phyloP scores from a whole-genome alignment of 345 rosid genomes.

The Rhodamnia rubescens region DNA sequence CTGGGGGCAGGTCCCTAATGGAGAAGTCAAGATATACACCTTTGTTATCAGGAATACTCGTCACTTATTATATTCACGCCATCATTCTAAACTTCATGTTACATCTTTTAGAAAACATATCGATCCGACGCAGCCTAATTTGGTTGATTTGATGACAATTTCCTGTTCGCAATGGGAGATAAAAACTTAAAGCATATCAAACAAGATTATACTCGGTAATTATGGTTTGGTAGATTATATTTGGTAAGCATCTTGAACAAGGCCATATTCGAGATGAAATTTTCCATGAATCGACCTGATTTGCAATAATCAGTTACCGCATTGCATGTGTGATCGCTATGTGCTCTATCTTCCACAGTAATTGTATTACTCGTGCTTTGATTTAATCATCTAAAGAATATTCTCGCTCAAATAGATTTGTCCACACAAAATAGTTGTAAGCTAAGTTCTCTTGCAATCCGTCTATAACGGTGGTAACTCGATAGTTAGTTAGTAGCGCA shows the following conservation, averaged over 20 bases:
- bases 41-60: not conserved
- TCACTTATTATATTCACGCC: not conserved
- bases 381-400: not conserved
- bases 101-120: not conserved
- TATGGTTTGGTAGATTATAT: not conserved
- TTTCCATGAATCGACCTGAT: not conserved
- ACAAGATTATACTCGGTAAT: not conserved
- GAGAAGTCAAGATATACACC: not conserved
- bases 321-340: not conserved
- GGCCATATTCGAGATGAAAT: not conserved
- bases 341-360: not conserved
- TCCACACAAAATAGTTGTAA: not conserved
- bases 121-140: not conserved
- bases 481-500: not conserved
- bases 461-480: not conserved
- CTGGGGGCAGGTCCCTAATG: not conserved
- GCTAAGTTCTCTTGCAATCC: not conserved
- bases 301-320: not conserved
- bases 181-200: not conserved
- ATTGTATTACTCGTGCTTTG: not conserved
- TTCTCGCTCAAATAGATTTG: not conserved
- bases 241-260: not conserved
- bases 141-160: not conserved
- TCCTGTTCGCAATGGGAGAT: not conserved
- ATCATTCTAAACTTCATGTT: not conserved